Percentiles rank a stretch among this genome's conserved stretches.
phyloP scores from a whole-genome alignment of 2,329 filamentous ascomycete genomes.

The Graphilbum ipis-grandicollis region DNA sequence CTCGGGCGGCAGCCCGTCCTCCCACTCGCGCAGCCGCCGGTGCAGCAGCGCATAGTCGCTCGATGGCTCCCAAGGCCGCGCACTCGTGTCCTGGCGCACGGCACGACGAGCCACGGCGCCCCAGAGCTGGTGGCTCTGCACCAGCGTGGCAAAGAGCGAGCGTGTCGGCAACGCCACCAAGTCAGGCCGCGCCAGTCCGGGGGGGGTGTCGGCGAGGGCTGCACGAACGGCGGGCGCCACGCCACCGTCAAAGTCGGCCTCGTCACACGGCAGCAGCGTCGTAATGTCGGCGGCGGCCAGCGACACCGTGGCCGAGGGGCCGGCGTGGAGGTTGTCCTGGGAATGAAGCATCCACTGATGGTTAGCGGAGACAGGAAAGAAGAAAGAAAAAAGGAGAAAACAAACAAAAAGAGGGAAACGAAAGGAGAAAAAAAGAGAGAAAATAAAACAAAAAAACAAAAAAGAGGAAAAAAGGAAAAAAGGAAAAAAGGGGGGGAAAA shows the following conservation, averaged over 20 bases:
- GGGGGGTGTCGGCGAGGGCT: conserved; percentile 33
- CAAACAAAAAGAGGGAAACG: neutral
- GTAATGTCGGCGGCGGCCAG: conserved; percentile 36
- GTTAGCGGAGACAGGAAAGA: neutral
- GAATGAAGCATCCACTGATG: conserved; percentile 8
- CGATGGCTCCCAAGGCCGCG: conserved; percentile 25
- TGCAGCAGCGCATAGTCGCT: conserved; percentile 31
- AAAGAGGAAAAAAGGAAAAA: neutral
- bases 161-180: conserved; percentile 25
- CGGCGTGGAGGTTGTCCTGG: conserved; percentile 39
- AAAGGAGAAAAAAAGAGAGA: neutral
- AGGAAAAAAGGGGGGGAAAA: neutral
- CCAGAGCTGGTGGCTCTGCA: conserved; percentile 38
- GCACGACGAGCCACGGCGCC: conserved; percentile 31
- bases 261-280: conserved; percentile 32
- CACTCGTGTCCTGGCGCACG: conserved; percentile 24
- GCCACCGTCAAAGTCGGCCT: conserved; percentile 31
- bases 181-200: conserved; percentile 26
- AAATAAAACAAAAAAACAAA: neutral
- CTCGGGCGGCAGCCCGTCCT: conserved; percentile 25
- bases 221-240: conserved; percentile 29
- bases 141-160: conserved; percentile 36
- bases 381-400: neutral
- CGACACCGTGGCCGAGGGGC: conserved; percentile 31
- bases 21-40: conserved; percentile 27